phyloP scores from a whole-genome alignment of 768 basidiomycete species.

The Crucibulum laeve region DNA sequence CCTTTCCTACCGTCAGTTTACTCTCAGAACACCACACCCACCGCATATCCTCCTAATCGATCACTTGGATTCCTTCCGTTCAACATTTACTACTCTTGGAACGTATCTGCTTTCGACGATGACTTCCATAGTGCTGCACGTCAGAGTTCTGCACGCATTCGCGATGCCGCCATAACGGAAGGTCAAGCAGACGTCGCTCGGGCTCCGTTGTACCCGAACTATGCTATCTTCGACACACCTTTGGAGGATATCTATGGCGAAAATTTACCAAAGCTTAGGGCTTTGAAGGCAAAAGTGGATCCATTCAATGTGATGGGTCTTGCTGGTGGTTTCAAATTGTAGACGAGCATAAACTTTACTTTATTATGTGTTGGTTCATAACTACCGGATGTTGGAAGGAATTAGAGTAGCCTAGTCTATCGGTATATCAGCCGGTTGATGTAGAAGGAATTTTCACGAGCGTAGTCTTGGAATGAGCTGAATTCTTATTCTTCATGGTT shows the following conservation, averaged over 20 bases:
- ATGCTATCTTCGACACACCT: constrained; percentile 50
- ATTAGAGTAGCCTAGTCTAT: too few species aligned
- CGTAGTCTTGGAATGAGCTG: too few species aligned
- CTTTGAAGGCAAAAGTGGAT: constrained; percentile 43
- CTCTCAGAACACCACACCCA: constrained; percentile 26
- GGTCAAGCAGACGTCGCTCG: constrained; percentile 31
- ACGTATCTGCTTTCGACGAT: constrained; percentile 27
- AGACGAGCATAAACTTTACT: too few species aligned
- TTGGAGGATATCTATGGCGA: constrained; percentile 45
- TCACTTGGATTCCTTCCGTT: constrained; percentile 33
- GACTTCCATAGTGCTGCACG: constrained; percentile 34
- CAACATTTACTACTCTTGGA: constrained; percentile 46
- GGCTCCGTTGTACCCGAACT: constrained; percentile 55
- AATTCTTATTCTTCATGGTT: too few species aligned
- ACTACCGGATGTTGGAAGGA: too few species aligned
- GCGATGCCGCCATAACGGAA: constrained; percentile 28
- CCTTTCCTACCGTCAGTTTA: constrained; percentile 40
- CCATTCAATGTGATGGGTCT: constrained; percentile 60
- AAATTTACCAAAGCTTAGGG: constrained; percentile 35
- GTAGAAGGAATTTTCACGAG: too few species aligned
- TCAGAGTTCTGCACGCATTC: constrained; percentile 33
- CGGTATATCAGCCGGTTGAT: too few species aligned
- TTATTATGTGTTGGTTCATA: too few species aligned
- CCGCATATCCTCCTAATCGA: constrained; percentile 48
- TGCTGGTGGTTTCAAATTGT: constrained; percentile 63